Evolutionary conservation across 331 rosid species (phyloP).

Genomic region (Cucumis variabilis): DNA sequence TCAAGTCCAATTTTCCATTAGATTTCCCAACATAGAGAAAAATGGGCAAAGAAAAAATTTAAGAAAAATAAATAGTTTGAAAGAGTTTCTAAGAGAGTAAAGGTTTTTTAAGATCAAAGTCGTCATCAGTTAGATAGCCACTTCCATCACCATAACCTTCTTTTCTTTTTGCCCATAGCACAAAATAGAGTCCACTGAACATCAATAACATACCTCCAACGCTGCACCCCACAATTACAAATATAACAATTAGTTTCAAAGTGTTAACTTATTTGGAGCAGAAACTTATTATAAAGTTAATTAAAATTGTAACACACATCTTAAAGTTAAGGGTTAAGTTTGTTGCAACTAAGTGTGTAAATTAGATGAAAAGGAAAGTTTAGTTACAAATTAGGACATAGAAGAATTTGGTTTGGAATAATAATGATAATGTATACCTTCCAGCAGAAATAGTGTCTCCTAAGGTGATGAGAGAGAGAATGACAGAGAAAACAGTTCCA

Average conservation of each 20-base stretch:
- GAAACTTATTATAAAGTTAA: too few species aligned
- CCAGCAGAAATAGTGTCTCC: conserved; percentile 65
- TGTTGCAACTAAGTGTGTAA: too few species aligned
- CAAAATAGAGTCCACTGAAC: conserved; percentile 86
- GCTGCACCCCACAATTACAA: conserved; percentile 48
- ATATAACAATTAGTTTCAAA: too few species aligned
- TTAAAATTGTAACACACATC: too few species aligned
- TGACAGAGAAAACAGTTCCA: conserved; percentile 69
- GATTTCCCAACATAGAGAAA: background rate
- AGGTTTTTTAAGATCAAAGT: conserved; percentile 62
- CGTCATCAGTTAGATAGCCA: conserved; percentile 49
- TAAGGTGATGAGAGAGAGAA: conserved; percentile 58
- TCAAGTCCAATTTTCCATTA: background rate
- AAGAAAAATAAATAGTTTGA: background rate
- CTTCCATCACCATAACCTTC: conserved; percentile 51
- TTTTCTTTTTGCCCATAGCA: conserved; percentile 89
- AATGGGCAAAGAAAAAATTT: background rate
- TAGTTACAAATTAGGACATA: too few species aligned
- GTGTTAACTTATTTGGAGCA: too few species aligned
- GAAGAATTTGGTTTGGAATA: too few species aligned
- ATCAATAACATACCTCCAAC: conserved; percentile 75
- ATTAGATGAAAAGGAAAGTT: too few species aligned
- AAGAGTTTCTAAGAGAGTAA: conserved; percentile 39
- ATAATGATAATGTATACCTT: conserved; percentile 50
- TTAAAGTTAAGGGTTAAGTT: too few species aligned